Conservation (phyloP, 2,329 filamentous ascomycete species). For the Botrytis deweyae region DNA sequence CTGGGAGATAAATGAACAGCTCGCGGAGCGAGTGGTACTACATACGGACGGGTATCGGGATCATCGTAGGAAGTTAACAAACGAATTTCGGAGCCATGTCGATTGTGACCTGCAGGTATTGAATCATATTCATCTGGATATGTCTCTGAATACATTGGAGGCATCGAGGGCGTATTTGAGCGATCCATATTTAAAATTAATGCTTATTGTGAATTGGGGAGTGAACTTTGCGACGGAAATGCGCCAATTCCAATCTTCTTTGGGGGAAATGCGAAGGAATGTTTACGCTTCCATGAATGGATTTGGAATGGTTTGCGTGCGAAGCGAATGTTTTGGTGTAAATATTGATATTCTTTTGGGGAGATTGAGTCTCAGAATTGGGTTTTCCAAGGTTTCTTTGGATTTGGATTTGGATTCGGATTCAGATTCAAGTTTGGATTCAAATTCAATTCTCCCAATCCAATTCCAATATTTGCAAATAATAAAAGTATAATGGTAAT, state of each 20-base stretch:
- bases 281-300: constrained; percentile 18
- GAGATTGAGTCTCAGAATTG: not conserved
- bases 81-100: constrained; percentile 54
- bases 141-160: constrained; percentile 54
- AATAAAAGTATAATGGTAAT: not conserved
- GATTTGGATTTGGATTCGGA: not conserved
- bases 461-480: not conserved
- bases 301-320: not conserved
- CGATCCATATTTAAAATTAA: constrained; percentile 38
- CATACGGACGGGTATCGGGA: constrained; percentile 54
- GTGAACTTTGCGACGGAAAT: constrained; percentile 27
- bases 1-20: constrained; percentile 33
- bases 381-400: not conserved
- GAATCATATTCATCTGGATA: constrained; percentile 54
- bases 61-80: constrained; percentile 64
- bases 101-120: constrained; percentile 45
- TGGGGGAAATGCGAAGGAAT: constrained; percentile 10
- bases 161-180: constrained; percentile 51
- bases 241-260: constrained; percentile 13
- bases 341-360: not conserved
- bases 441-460: not conserved
- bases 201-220: constrained; percentile 15
- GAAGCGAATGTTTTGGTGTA: constrained; percentile 2
- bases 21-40: constrained; percentile 40
- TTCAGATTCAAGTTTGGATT: not conserved